Conservation (phyloP, 2,329 filamentous ascomycete species). For the Shiraia bambusicola region DNA sequence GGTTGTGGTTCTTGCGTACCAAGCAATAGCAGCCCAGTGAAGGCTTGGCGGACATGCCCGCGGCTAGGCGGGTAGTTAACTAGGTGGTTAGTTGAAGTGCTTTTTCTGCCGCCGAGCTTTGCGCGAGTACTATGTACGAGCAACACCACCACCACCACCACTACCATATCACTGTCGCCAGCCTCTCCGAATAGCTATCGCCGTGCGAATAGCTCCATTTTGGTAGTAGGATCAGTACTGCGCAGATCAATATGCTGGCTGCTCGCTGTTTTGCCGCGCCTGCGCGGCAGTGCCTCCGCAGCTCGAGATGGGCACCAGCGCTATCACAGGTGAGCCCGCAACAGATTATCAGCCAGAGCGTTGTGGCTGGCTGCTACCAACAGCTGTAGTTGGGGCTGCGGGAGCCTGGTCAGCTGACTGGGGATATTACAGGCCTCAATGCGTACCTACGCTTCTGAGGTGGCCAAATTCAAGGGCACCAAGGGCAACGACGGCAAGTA, state of each 20-base stretch:
- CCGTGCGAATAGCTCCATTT: constrained; percentile 39
- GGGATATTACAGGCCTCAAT: constrained; percentile 29
- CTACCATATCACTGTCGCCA: too few species aligned
- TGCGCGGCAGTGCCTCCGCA: constrained; percentile 73
- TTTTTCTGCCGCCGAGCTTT: constrained; percentile 32
- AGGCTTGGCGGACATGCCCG: constrained; percentile 12
- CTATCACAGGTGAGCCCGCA: constrained; percentile 58
- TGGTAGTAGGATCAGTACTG: constrained; percentile 21
- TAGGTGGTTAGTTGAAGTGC: too few species aligned
- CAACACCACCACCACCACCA: constrained; percentile 19
- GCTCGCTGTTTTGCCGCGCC: constrained; percentile 75
- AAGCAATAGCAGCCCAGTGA: too few species aligned
- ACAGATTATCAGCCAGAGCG: constrained; percentile 3
- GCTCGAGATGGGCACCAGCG: constrained; percentile 51
- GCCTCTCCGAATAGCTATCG: constrained; percentile 30
- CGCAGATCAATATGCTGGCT: constrained; percentile 71
- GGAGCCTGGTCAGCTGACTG: constrained; percentile 4
- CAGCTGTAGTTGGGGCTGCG: not conserved
- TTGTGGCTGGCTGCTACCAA: constrained; percentile 8
- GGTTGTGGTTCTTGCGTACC: too few species aligned
- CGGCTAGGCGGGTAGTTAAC: constrained; percentile 23
- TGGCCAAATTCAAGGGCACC: constrained; percentile 90
- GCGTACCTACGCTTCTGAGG: constrained; percentile 61
- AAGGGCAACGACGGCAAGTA: constrained; percentile 92
- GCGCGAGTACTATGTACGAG: constrained; percentile 16